These are phyloP conservation scores for Mucuna pruriens DNA, from an alignment of 306 rosid genomes.

Conservation along the genomic window DNA sequence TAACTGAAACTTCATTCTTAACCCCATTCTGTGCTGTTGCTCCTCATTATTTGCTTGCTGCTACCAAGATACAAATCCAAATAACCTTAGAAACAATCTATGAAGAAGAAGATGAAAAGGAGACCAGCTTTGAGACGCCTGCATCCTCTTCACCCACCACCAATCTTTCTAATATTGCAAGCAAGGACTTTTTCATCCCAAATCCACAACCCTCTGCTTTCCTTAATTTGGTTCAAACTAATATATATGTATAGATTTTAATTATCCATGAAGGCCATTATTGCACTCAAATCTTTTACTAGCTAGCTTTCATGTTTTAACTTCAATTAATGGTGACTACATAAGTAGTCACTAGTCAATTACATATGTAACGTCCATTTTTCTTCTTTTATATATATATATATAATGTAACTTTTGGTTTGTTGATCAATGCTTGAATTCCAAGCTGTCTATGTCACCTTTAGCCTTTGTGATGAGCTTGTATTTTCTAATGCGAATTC, in stretches of 20 bases:
- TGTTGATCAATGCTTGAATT: not conserved
- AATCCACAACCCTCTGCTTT: not conserved
- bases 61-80: not conserved
- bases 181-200: not conserved
- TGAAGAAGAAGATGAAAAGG: constrained; percentile 40
- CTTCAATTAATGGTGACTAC: not conserved
- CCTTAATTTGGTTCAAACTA: not conserved
- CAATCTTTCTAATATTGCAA: not conserved
- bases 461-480: not conserved
- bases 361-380: not conserved
- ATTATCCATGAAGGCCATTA: not conserved
- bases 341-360: not conserved
- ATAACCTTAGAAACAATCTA: constrained; percentile 14
- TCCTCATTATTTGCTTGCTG: not conserved
- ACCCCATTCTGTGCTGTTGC: constrained; percentile 8
- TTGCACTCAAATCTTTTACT: not conserved
- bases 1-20: not conserved
- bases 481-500: no score
- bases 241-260: not conserved
- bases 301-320: not conserved
- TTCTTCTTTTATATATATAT: not conserved
- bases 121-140: not conserved
- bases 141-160: not conserved
- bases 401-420: no score
- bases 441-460: not conserved